Evolutionary conservation across 2,329 filamentous ascomycete species (phyloP).

Genomic region (Phoma sp.): DNA sequence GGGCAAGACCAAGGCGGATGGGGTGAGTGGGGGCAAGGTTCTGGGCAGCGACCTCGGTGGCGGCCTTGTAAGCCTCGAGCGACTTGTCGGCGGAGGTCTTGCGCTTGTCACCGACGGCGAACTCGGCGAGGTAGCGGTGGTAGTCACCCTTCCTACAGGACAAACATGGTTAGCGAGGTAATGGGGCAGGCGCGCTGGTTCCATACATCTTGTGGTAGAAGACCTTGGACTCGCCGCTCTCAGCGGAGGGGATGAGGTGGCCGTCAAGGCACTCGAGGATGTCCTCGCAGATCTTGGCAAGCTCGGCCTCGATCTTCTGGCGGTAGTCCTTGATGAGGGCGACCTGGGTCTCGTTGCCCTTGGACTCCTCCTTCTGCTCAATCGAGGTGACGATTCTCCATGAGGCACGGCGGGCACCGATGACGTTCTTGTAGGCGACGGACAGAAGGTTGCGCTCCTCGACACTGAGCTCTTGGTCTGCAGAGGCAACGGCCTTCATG

Average conservation of each 20-base stretch:
- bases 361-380: conserved; percentile 99
- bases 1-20: conserved; percentile 87
- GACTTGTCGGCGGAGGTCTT: conserved; percentile 94
- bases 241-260: conserved; percentile 91
- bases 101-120: conserved; percentile 91
- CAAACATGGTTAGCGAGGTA: conserved; percentile 29
- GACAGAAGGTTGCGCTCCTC: conserved; percentile 98
- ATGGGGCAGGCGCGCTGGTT: background rate
- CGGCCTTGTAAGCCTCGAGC: conserved; percentile 95
- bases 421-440: conserved; percentile 99
- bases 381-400: conserved; percentile 99
- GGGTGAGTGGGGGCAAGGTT: conserved; percentile 91
- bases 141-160: conserved; percentile 93
- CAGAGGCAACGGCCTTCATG: conserved; percentile 97
- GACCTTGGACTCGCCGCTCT: conserved; percentile 97
- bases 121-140: conserved; percentile 98
- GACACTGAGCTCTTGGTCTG: conserved; percentile 71
- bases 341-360: conserved; percentile 94
- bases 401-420: conserved; percentile 93
- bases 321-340: conserved; percentile 96
- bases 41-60: conserved; percentile 87
- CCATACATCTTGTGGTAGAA: conserved; percentile 99
- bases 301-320: conserved; percentile 96
- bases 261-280: conserved; percentile 94
- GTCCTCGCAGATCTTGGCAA: conserved; percentile 97